Evolutionary conservation across 164 flowering plant genomes (phyloP).

Genomic region (Annona squamosa): DNA sequence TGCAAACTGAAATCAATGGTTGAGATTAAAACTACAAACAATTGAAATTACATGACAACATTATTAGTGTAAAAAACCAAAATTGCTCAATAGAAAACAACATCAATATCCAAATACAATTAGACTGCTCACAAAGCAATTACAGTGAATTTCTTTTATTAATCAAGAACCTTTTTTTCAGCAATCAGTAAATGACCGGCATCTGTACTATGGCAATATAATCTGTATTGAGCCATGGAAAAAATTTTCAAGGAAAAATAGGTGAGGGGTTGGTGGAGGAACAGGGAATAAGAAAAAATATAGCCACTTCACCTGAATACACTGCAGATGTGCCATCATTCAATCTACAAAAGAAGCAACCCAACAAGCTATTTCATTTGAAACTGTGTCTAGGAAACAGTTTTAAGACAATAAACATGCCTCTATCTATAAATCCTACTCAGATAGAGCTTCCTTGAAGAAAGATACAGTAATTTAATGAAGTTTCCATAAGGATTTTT

Average conservation of each 20-base stretch:
- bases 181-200: background rate
- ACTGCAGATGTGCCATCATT: background rate
- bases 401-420: background rate
- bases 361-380: background rate
- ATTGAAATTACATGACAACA: background rate
- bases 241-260: too few species aligned
- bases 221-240: too few species aligned
- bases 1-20: background rate
- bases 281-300: too few species aligned
- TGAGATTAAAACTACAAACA: background rate
- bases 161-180: background rate
- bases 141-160: background rate
- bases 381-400: background rate
- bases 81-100: background rate
- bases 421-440: background rate
- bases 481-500: background rate
- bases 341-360: background rate
- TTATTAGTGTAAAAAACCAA: background rate
- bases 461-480: background rate
- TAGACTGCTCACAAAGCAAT: background rate
- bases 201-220: background rate
- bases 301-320: too few species aligned
- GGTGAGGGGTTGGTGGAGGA: background rate
- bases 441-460: background rate
- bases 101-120: constrained; percentile 1